Evolutionary conservation across 202 grass and related monocot species (phyloP).

Genomic region (Panicum hallii): DNA sequence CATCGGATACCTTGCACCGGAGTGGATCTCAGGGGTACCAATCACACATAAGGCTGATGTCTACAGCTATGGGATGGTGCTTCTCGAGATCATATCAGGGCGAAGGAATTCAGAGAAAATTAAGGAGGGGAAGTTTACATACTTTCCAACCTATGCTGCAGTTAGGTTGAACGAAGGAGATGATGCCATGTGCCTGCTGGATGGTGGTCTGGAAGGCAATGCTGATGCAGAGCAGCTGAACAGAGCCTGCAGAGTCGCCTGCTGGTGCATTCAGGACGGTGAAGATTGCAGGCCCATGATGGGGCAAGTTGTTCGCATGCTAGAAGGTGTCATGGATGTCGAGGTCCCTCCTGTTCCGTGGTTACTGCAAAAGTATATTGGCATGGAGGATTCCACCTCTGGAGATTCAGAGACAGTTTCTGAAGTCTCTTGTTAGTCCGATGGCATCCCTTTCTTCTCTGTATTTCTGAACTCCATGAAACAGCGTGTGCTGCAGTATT

Average conservation of each 20-base stretch:
- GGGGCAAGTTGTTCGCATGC: constrained; percentile 55
- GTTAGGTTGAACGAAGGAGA: constrained; percentile 30
- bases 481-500: background rate
- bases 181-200: constrained; percentile 48
- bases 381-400: constrained; percentile 34
- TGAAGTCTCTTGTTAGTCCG: background rate
- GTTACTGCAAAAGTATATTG: constrained; percentile 41
- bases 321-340: constrained; percentile 46
- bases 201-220: constrained; percentile 41
- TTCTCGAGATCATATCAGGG: constrained; percentile 64
- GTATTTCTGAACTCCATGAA: background rate
- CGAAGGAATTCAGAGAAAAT: constrained; percentile 45
- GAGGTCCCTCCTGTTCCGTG: constrained; percentile 45
- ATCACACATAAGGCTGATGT: constrained; percentile 63
- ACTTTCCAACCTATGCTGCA: constrained; percentile 51
- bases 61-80: constrained; percentile 59
- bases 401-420: background rate
- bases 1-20: constrained; percentile 60
- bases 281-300: constrained; percentile 45
- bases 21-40: constrained; percentile 59
- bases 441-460: background rate
- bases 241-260: constrained; percentile 49
- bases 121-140: constrained; percentile 32
- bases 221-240: constrained; percentile 39
- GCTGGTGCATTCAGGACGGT: constrained; percentile 65